Evolutionary conservation across 2,329 filamentous ascomycete genomes (phyloP), one percentile per base, ranked within the genome.

Genomic region (Ophiostoma perfectum): DNA sequence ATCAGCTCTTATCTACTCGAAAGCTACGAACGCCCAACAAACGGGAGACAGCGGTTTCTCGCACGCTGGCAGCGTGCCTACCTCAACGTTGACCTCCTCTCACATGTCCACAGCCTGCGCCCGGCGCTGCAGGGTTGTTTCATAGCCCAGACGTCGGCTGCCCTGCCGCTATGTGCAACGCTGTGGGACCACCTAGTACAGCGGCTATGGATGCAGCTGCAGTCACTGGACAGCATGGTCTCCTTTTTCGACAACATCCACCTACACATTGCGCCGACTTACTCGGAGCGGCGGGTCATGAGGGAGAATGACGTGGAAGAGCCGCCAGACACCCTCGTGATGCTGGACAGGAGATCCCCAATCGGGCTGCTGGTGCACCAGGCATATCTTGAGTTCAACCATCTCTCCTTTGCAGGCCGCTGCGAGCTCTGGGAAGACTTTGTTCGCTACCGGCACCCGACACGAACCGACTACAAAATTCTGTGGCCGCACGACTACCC

Each of bases 341-440:
- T 84, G 36, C 80, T 96, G 36, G 86, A 90, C 2, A 83, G 86
- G 38, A 90, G 87, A 66, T 96, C 92, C 0, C 92, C 93, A 0
- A 82, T 97, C 47, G 95, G 93, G 0, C 83, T 85, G 5, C 96
- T 96, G 75, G 83, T 97, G 16, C 86, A 93, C 66, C 85, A 90
- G 74, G 85, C 90, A 3, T 84, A 88, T 72, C 80, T 96, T 2
- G 94, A 98, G 78, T 96, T 93, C 75, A 87, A 88, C 0, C 82
- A 90, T 62, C 79, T 98, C 47, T 88, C 88, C 63, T 97, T 98
- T 74, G 85, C 92, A 68, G 91, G 96, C 76, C 85, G 87, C 0
- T 83, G 90, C 60, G 86, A 86, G 68, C 80, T 99, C 4, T 98
- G 95, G 93, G 88, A 88, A 70, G 85, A 86, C 2, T 94, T 97